Evolutionary conservation across 1,284 basidiomycete genomes (phyloP).

Genomic region (Cryptococcus sp.): DNA sequence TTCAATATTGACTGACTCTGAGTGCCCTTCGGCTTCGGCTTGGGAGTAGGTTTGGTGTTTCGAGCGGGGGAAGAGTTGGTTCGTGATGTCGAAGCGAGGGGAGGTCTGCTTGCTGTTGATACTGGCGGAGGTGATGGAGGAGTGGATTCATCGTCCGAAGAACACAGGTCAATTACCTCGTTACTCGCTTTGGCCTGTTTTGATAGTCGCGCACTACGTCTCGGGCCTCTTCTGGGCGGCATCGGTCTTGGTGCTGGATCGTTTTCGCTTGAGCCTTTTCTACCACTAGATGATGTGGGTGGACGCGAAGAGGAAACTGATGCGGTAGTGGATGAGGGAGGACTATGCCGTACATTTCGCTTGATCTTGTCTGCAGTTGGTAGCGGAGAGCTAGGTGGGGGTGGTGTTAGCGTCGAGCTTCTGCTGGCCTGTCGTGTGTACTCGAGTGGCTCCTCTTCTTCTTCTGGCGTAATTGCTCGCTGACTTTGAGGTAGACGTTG

Average conservation of each 20-base stretch:
- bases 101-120: not conserved
- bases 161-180: not conserved
- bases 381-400: not conserved
- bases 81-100: not conserved
- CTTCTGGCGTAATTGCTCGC: not conserved
- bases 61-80: not conserved
- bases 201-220: not conserved
- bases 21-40: not conserved
- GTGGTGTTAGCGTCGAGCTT: not conserved
- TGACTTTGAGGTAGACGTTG: too few species aligned
- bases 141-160: not conserved
- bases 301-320: not conserved
- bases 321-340: not conserved
- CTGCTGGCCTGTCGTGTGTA: not conserved
- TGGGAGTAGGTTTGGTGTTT: not conserved
- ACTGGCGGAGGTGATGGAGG: not conserved
- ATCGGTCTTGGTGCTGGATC: too few species aligned
- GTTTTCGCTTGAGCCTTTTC: not conserved
- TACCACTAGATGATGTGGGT: not conserved
- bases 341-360: not conserved
- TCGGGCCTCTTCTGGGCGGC: too few species aligned
- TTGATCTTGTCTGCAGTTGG: not conserved
- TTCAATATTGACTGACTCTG: not conserved
- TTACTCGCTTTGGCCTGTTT: not conserved
- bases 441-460: constrained; percentile 8